phyloP scores from a whole-genome alignment of 257 asterid species.

The Leonotis leonurus region DNA sequence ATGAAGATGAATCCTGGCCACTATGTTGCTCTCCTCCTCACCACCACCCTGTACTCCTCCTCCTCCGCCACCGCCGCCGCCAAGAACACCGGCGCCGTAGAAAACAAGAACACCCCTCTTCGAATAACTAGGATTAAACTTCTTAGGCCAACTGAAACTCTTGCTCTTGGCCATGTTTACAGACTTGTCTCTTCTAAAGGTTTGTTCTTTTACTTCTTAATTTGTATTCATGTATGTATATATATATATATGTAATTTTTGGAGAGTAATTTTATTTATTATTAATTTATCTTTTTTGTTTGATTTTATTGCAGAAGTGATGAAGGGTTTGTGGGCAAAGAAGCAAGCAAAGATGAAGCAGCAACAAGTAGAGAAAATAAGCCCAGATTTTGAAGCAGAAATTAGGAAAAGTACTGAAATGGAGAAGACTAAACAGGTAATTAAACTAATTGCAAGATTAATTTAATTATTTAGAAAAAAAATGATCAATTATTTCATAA shows the following conservation, averaged over 20 bases:
- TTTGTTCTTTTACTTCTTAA: not conserved
- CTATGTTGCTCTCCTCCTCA: conserved; percentile 82
- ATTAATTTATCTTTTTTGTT: not conserved
- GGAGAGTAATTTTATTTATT: not conserved
- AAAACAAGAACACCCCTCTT: conserved; percentile 31
- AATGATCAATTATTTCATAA: too few relatives aligned
- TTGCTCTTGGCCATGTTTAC: conserved; percentile 77
- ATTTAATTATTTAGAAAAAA: not conserved
- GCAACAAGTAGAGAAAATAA: conserved; percentile 28
- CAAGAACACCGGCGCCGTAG: not conserved
- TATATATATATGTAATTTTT: too few relatives aligned
- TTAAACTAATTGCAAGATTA: not conserved
- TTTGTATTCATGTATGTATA: too few relatives aligned
- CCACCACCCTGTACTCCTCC: conserved; percentile 61
- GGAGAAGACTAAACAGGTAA: conserved; percentile 46
- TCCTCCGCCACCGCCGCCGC: conserved; percentile 27
- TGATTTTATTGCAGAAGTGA: conserved; percentile 33
- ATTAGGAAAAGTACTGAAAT: conserved; percentile 29
- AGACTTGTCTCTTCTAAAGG: conserved; percentile 81
- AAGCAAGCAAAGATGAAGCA: conserved; percentile 60
- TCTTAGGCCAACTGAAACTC: conserved; percentile 68
- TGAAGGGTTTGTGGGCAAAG: conserved; percentile 78
- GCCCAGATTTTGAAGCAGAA: conserved; percentile 38
- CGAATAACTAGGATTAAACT: conserved; percentile 68
- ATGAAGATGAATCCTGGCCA: conserved; percentile 88